Base-by-base conservation (phyloP, 2,329 filamentous ascomycete genomes). In the Colletotrichum sp. region DNA sequence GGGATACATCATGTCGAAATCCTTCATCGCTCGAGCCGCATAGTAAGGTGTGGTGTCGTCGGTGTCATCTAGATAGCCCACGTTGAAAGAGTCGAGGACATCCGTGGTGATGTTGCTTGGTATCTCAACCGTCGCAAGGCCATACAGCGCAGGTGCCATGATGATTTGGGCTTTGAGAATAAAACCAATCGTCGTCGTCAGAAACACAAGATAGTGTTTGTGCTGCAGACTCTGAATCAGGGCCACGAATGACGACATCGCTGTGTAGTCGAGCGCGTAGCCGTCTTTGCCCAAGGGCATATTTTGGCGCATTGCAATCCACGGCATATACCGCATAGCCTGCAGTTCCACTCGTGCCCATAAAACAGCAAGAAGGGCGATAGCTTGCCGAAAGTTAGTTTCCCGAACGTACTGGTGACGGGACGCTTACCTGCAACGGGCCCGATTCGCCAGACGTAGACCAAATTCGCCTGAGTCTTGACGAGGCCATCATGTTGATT, bases 291-390 rank as follows among this genome's bases (percentile, higher is more conserved):
- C 60, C 8, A 66, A 21, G 8, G 34, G 18, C 18, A 36, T 36
- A 1, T 36, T 49, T 8, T 44, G 49, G 5, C 62, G 72, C 36
- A 59, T 55, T 4, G 72, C 68, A 12, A 71, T 62, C 68, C 72
- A 75, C 5, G 72, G 72, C 68, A 67, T 71, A 28, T 71, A 67
- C 24, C 63, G 44, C 60, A 71, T 71, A 26, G 72, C 52, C 16
- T 75, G 72, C 2, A 71, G 28, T 18, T 75, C 68, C 9, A 75
- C 72, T 16, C 72, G 70, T 5, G 72, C 49, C 72, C 72, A 75
- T 12, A 66, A 24, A 5, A 71, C 26, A 2, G 72, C 28, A 21
- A 66, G 12, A 10, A 75, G 30, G 7, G 72, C 60, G 3, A 75
- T 4, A 2, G 66, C 72, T 71, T 12, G n/a, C 3, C 15, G 3